A percentile compares a stretch with the other conserved stretches of the same genome.
These are phyloP conservation scores for Wickerhamomyces subpelliculosus DNA, from an alignment of 805 yeast species.

Conservation along the genomic window DNA sequence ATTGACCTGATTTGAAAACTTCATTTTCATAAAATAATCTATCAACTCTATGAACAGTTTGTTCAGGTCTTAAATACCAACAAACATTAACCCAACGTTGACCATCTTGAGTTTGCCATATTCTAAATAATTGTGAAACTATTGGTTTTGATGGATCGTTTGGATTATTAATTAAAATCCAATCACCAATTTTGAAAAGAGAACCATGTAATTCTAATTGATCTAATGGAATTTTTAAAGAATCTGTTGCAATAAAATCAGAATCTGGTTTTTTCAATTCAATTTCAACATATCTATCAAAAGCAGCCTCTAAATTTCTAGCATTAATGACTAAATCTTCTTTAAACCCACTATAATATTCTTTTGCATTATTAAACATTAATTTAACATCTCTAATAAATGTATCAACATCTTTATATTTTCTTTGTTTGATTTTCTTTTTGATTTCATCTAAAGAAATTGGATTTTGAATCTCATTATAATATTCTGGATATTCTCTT, in stretches of 20 bases:
- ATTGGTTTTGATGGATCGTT: constrained; percentile 88
- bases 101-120: constrained; percentile 84
- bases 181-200: constrained; percentile 82
- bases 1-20: constrained; percentile 94
- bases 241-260: constrained; percentile 52
- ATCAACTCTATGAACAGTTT: constrained; percentile 91
- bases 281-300: constrained; percentile 48
- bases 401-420: constrained; percentile 66
- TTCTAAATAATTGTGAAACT: constrained; percentile 86
- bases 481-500: constrained; percentile 35
- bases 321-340: neutral
- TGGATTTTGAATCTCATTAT: constrained; percentile 47
- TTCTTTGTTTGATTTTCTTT: constrained; percentile 78
- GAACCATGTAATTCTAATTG: constrained; percentile 64
- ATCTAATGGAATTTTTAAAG: constrained; percentile 72
- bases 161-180: constrained; percentile 84
- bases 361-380: constrained; percentile 69
- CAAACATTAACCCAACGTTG: constrained; percentile 87
- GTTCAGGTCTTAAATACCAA: constrained; percentile 98
- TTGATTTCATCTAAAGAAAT: constrained; percentile 67
- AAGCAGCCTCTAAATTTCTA: constrained; percentile 46
- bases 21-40: constrained; percentile 88
- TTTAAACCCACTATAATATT: neutral
- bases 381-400: constrained; percentile 72
- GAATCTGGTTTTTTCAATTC: constrained; percentile 81